These are phyloP conservation scores for Mortierella sp. DNA, from an alignment of 371 early-diverging fungal genomes.

Conservation along the genomic window DNA sequence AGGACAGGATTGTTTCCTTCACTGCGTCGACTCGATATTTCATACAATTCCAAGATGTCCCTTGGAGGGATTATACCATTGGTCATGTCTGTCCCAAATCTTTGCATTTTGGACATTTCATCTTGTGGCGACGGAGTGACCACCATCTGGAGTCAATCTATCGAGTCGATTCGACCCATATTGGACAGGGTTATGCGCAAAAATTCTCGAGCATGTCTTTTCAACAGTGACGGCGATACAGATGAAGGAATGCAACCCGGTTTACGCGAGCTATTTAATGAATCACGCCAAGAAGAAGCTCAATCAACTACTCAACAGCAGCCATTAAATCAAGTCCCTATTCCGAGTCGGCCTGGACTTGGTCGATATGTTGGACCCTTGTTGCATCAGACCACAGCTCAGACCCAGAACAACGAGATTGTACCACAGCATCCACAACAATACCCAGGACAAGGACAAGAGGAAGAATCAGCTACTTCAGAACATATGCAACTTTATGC, in stretches of 20 bases:
- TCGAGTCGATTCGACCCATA: constrained; percentile 12
- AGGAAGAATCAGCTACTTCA: no score
- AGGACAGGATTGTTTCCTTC: constrained; percentile 20
- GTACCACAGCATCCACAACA: constrained; percentile 24
- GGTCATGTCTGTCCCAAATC: constrained; percentile 37
- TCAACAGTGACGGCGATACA: no score
- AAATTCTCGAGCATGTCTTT: no score
- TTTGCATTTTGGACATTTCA: constrained; percentile 45
- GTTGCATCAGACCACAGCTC: constrained; percentile 8
- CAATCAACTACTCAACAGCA: background rate
- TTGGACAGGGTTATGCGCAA: background rate
- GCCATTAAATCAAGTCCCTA: background rate
- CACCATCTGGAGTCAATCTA: constrained; percentile 20
- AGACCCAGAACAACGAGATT: constrained; percentile 1
- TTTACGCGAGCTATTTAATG: no score
- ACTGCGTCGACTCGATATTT: constrained; percentile 40
- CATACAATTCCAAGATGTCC: constrained; percentile 44
- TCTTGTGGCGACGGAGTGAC: constrained; percentile 49
- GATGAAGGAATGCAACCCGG: no score
- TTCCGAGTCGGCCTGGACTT: constrained; percentile 23
- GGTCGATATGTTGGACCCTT: constrained; percentile 37
- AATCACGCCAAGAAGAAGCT: no score
- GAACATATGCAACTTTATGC: no score
- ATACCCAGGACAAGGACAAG: constrained; percentile 4
- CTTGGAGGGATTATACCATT: constrained; percentile 39